phyloP scores from a whole-genome alignment of 148 eudicot genomes.

The Chenopodium quinoa region DNA sequence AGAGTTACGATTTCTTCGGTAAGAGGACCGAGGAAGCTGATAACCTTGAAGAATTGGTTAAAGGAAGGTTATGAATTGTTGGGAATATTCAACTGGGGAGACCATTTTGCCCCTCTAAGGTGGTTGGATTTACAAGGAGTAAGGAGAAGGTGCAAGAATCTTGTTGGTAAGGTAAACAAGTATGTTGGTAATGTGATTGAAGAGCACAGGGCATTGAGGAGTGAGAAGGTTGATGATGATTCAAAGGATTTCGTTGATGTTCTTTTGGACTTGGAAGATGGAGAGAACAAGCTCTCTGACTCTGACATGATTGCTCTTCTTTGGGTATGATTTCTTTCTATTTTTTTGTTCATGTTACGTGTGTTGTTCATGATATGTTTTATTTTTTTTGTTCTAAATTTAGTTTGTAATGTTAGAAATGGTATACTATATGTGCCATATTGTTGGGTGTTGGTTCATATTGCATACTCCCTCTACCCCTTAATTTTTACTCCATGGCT shows the following conservation, averaged over 20 bases:
- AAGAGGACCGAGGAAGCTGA: conserved; percentile 7
- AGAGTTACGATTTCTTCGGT: conserved; percentile 36
- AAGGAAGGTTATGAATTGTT: conserved; percentile 81
- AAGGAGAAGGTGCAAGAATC: conserved; percentile 52
- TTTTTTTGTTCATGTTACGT: background rate
- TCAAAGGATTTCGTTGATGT: conserved; percentile 82
- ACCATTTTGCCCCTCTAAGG: conserved; percentile 71
- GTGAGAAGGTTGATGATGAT: conserved; percentile 4
- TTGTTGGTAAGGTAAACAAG: conserved; percentile 58
- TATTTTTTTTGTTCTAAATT: too few species aligned
- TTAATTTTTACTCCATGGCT: too few species aligned
- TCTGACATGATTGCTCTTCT: conserved; percentile 90
- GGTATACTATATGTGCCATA: too few species aligned
- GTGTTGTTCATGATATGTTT: background rate
- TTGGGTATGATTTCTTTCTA: conserved; percentile 48
- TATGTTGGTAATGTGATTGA: conserved; percentile 64
- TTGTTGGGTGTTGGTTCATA: too few species aligned
- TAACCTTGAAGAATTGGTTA: conserved; percentile 56
- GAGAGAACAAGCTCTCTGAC: conserved; percentile 54
- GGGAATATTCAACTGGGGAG: conserved; percentile 82
- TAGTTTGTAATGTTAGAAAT: too few species aligned
- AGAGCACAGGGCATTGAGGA: conserved; percentile 48
- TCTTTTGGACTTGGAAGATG: conserved; percentile 63
- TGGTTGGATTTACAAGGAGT: conserved; percentile 85
- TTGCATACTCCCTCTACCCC: too few species aligned